phyloP scores from a whole-genome alignment of 208 protist species.

The Wallacemonas collosoma region DNA sequence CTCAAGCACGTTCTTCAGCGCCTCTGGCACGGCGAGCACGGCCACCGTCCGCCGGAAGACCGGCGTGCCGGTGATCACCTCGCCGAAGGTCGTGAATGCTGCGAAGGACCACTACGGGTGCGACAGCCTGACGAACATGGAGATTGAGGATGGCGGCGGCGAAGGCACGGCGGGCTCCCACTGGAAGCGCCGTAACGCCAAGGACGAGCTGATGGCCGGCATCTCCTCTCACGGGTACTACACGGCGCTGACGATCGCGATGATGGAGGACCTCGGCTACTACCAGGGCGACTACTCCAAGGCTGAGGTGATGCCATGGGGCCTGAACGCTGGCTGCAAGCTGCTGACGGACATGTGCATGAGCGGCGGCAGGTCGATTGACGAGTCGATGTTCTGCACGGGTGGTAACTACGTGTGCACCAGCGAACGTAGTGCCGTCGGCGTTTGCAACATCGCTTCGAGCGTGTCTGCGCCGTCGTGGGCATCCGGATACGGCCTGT shows the following conservation, averaged over 20 bases:
- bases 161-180: slow-evolving; percentile 56
- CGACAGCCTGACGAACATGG: slow-evolving; percentile 42
- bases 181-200: slow-evolving; percentile 85
- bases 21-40: not conserved
- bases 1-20: slow-evolving; percentile 17
- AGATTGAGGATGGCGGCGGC: slow-evolving; percentile 76
- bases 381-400: slow-evolving; percentile 58
- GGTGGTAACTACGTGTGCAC: slow-evolving; percentile 15
- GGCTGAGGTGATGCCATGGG: slow-evolving; percentile 76
- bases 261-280: slow-evolving; percentile 79
- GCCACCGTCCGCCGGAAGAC: slow-evolving; percentile 43
- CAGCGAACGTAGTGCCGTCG: slow-evolving; percentile 23
- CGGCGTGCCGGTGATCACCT: slow-evolving; percentile 26
- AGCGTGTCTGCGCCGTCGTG: not conserved
- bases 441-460: slow-evolving; percentile 23
- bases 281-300: slow-evolving; percentile 76
- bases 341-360: slow-evolving; percentile 55
- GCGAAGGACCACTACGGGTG: slow-evolving; percentile 75
- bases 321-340: slow-evolving; percentile 52
- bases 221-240: slow-evolving; percentile 35
- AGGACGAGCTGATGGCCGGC: slow-evolving; percentile 86
- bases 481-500: slow-evolving; percentile 48
- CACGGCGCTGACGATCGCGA: slow-evolving; percentile 77
- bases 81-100: slow-evolving; percentile 31
- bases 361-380: slow-evolving; percentile 27